phyloP scores from a whole-genome alignment of 371 early-diverging fungal species.

The Fennellomyces sp. region DNA sequence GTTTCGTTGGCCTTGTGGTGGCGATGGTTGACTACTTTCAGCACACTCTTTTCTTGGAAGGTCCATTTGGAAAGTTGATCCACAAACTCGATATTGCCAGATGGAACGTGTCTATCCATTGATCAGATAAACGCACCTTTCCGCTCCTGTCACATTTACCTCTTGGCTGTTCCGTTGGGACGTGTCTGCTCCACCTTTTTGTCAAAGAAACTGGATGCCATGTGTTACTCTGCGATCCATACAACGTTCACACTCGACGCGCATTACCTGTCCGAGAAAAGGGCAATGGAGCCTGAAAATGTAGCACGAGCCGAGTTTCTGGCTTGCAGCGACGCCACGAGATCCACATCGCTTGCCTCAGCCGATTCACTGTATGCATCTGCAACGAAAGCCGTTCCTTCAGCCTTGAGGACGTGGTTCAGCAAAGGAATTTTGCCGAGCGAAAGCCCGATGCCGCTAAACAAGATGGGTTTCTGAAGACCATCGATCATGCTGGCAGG shows the following conservation, averaged over 20 bases:
- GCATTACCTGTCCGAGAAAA: constrained; percentile 76
- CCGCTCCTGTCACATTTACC: too few relatives aligned
- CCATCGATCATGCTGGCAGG: constrained; percentile 33
- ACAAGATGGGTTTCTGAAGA: constrained; percentile 62
- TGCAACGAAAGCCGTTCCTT: constrained; percentile 63
- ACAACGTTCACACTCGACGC: background rate
- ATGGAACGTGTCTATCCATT: constrained; percentile 12
- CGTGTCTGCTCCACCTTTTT: constrained; percentile 22
- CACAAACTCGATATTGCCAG: constrained; percentile 77
- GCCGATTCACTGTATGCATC: constrained; percentile 26
- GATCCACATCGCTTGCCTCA: constrained; percentile 37
- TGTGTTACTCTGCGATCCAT: background rate
- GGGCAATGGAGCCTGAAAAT: constrained; percentile 78
- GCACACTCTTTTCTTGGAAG: constrained; percentile 90
- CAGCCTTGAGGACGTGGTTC: constrained; percentile 66
- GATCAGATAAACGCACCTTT: background rate
- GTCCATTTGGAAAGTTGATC: constrained; percentile 84
- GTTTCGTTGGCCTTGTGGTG: constrained; percentile 77
- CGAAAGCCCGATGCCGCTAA: constrained; percentile 77
- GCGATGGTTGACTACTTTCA: constrained; percentile 61
- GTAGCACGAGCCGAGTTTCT: constrained; percentile 88
- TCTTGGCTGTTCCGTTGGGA: constrained; percentile 21
- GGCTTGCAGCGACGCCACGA: constrained; percentile 87
- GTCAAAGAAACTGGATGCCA: constrained; percentile 18
- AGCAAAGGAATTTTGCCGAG: constrained; percentile 62